phyloP scores from a whole-genome alignment of 1,139 yeast species.

The Hansenula lynferdii region DNA sequence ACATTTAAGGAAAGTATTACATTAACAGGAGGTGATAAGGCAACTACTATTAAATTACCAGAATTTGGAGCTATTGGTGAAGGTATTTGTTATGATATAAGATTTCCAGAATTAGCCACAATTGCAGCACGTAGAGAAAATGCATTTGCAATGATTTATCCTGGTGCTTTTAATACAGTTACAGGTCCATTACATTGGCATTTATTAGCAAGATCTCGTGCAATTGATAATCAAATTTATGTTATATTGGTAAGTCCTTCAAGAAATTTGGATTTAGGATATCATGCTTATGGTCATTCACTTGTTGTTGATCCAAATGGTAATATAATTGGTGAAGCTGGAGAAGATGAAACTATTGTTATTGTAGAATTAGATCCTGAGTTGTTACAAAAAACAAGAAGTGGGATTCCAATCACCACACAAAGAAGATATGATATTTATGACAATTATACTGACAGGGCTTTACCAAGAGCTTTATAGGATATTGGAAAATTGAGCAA shows the following conservation, averaged over 20 bases:
- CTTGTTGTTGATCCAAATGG: conserved; percentile 77
- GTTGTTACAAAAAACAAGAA: conserved; percentile 49
- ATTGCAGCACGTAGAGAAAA: conserved; percentile 63
- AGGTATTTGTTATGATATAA: conserved; percentile 88
- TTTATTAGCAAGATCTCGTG: conserved; percentile 77
- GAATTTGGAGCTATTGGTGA: conserved; percentile 74
- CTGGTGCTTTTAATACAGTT: conserved; percentile 93
- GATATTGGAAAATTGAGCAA: background rate
- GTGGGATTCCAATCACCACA: conserved; percentile 62
- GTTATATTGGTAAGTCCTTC: conserved; percentile 86
- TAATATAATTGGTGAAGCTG: conserved; percentile 63
- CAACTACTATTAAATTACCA: conserved; percentile 66
- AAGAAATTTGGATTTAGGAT: conserved; percentile 63
- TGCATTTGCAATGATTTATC: conserved; percentile 87
- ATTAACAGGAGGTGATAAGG: conserved; percentile 70
- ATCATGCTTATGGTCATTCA: conserved; percentile 93
- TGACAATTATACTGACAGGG: conserved; percentile 12
- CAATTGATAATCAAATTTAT: conserved; percentile 84
- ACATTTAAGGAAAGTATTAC: conserved; percentile 78
- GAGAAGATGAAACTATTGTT: conserved; percentile 69
- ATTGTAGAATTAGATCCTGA: conserved; percentile 66
- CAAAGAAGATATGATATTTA: conserved; percentile 89
- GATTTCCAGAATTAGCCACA: conserved; percentile 90
- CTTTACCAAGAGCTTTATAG: background rate
- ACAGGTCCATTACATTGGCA: conserved; percentile 98